These are phyloP conservation scores for Monosporascus cannonballus DNA, from an alignment of 2,329 filamentous ascomycete species.

Conservation along the genomic window DNA sequence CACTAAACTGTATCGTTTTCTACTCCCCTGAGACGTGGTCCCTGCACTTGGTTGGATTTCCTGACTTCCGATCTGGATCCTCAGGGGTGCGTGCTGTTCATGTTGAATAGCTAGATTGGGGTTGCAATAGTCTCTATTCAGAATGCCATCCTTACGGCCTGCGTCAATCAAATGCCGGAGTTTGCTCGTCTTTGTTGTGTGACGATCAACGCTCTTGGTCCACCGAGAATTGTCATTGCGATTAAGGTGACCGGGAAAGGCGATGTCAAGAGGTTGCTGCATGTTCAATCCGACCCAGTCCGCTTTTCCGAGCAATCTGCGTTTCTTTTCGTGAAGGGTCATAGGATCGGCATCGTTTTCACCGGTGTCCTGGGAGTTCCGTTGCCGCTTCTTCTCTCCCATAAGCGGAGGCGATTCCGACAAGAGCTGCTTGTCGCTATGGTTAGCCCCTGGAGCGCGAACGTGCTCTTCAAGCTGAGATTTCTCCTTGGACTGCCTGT, in stretches of 20 bases:
- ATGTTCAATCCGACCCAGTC: conserved; percentile 30
- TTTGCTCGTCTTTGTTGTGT: conserved; percentile 3
- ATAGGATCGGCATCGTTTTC: conserved; percentile 2
- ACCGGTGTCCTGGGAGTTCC: neutral
- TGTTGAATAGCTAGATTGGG: neutral
- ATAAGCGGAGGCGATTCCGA: conserved; percentile 2
- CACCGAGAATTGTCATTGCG: conserved; percentile 15
- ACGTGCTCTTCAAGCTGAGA: neutral
- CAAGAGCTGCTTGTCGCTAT: neutral
- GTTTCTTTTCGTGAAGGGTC: conserved; percentile 19
- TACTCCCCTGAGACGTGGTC: conserved; percentile 10
- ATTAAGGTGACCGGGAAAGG: conserved; percentile 19
- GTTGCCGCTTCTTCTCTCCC: conserved; percentile 8
- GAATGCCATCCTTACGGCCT: neutral
- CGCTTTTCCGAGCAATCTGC: conserved; percentile 22
- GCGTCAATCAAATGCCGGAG: neutral
- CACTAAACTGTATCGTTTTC: conserved; percentile 11
- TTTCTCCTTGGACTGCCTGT: neutral
- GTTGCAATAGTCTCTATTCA: neutral
- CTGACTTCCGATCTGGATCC: conserved; percentile 30
- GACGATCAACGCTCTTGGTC: conserved; percentile 9
- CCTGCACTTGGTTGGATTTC: conserved; percentile 20
- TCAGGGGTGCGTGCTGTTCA: conserved; percentile 12
- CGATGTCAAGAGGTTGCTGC: conserved; percentile 27
- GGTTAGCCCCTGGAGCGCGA: conserved; percentile 1